A percentile compares a stretch with the other conserved stretches of the same genome.
phyloP scores from a whole-genome alignment of 305 asterid species.

The Withania somnifera region DNA sequence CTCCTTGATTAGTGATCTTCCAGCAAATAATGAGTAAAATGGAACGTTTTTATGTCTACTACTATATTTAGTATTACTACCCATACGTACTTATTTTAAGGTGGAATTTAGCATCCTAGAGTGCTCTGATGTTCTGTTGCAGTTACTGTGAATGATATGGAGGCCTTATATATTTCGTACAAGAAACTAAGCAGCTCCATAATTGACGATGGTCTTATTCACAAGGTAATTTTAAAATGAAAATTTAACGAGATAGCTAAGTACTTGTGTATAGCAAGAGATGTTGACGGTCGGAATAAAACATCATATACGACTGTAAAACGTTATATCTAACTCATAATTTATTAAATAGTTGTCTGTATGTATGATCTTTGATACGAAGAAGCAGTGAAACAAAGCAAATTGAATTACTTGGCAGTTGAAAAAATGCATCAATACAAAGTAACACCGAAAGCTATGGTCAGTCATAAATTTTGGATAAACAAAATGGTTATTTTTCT shows the following conservation, averaged over 20 bases:
- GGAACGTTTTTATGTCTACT: not conserved
- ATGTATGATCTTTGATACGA: not conserved
- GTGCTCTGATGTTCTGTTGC: slow-evolving; percentile 9
- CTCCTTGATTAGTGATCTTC: not conserved
- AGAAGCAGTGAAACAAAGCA: not conserved
- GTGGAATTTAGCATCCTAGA: not conserved
- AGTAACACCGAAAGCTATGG: not conserved
- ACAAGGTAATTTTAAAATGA: slow-evolving; percentile 29
- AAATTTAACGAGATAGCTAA: not conserved
- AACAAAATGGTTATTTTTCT: not conserved
- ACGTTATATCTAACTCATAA: not conserved
- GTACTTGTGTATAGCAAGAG: not conserved
- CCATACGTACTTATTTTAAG: not conserved
- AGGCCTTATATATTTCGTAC: slow-evolving; percentile 52
- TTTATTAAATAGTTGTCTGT: not conserved
- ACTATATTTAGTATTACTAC: not conserved
- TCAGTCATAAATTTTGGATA: not conserved
- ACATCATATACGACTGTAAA: not conserved
- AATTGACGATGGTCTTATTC: slow-evolving; percentile 56
- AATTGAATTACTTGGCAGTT: not conserved
- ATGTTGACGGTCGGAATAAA: not conserved
- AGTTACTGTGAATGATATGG: slow-evolving; percentile 76
- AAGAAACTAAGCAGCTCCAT: slow-evolving; percentile 56
- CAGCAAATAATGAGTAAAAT: not conserved
- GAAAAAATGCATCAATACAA: not conserved